Base-by-base conservation (phyloP, 1,284 basidiomycete genomes). In the Malassezia obtusa region DNA sequence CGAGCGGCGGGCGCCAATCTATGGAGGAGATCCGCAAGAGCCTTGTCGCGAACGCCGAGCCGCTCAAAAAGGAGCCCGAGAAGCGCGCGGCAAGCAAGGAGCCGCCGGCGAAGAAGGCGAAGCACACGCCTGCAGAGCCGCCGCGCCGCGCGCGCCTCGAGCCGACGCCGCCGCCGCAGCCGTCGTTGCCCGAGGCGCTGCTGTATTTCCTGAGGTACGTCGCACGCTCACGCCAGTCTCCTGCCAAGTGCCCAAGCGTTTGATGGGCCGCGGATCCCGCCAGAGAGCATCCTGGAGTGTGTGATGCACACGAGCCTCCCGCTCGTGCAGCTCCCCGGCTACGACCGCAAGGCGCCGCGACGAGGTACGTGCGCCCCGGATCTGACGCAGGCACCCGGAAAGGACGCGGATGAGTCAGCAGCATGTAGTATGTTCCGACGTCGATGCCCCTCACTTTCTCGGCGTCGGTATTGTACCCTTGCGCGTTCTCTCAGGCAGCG, bases 1-100 rank as follows among this genome's bases (percentile, higher is more conserved):
- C 15, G 6, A 21, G 19, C 1, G 38, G 38, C 14, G 52, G 52
- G 17, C 47, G 52, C 25, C 47, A 49, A 31, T 24, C 47, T 4
- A 55, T 55, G 52, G 52, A 55, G 35, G 52, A 55, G 24, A 55
- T 55, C 37, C 52, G 52, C 19, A 49, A 49, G 12, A 39, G 45
- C 10, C 37, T 55, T 8, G 15, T 45, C n/a, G 38, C 46, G 12
- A 40, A 26, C 22, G 36, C 40, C 25, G 43, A 45, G 32, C 30
- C 21, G 9, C n/a, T 22, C 8, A 45, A 45, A n/a, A 45, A 45
- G 25, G 52, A 55, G 28, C 21, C 43, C 1, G 52, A 50, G 15
- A 55, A 55, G 39, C 52, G 52, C 21, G 49, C 46, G 31, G 21
- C 45, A 8, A 55, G 48, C 15, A 17, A 28, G n/a, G 52, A 54